Evolutionary conservation across 1,139 yeast genomes (phyloP), one percentile per base, ranked within the genome.

Genomic region (Pichia sp.): DNA sequence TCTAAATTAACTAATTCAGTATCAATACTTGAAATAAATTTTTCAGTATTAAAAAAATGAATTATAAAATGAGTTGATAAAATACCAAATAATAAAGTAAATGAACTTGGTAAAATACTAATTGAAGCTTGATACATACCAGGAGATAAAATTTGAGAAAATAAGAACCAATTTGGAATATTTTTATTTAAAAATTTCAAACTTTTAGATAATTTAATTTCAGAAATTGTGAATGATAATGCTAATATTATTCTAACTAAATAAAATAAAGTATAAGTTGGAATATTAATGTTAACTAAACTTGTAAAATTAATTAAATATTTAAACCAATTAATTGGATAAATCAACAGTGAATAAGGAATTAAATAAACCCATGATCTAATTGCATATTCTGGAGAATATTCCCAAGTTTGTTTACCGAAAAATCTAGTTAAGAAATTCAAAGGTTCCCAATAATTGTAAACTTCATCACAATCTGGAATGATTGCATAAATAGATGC

Each of bases 371-470:
- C 76, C 79, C 95, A 90, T 7, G 96, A 86, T 55, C 97, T 70
- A 47, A 90, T 88, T 26, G 96, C 89, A 61, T 78, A 88, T 48
- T 76, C 86, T 0, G 97, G 97, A 0, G 96, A 87, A 64, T 90
- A 90, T 62, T 90, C 97, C 97, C 97, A 90, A 0, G 97, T 90
- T 65, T 89, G 89, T 58, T 88, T 86, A 3, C 97, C 98, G 64
- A 86, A 88, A 2, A 84, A 85, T 56, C 96, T 76, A 3, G 84
- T 68, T 37, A 90, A 60, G 47, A 85, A 73, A 62, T 90, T 92
- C 51, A 90, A 71, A 0, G 98, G 97, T 58, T 90, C 98, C 92
- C 90, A 89, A 67, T 87, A 90, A 61, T 90, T 90, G 74, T 79
- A 90, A 2, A 80, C 82, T 64, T 86, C 95, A 64, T 88, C 96